Percentiles rank a stretch among this genome's conserved stretches.
Conservation (phyloP, 257 asterid species). For the Jacaranda copaia region DNA sequence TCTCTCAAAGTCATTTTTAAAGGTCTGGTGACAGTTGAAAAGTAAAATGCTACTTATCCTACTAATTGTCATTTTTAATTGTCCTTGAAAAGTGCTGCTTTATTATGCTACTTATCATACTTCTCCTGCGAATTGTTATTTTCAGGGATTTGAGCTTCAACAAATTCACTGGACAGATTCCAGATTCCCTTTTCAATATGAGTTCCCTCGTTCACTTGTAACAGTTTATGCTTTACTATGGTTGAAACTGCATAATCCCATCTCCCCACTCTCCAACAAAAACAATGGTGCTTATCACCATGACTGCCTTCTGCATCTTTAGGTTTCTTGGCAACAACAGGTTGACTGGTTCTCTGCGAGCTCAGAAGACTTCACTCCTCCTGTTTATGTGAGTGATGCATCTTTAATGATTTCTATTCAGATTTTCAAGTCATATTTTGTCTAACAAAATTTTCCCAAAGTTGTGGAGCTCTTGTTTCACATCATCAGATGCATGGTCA, state of each 20-base stretch:
- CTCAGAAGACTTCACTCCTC: slow-evolving; percentile 55
- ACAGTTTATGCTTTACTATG: slow-evolving; percentile 25
- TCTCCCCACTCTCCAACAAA: neutral
- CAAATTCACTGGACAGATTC: slow-evolving; percentile 65
- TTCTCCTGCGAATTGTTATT: neutral
- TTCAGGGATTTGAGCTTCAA: slow-evolving; percentile 95
- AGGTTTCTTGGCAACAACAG: slow-evolving; percentile 88
- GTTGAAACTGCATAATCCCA: neutral
- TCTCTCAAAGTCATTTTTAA: neutral
- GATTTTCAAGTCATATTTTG: neutral
- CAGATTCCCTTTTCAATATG: slow-evolving; percentile 64
- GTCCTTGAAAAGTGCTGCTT: too few species aligned
- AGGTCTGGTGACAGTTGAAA: neutral
- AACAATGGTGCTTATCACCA: neutral
- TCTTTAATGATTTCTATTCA: neutral
- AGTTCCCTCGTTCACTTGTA: slow-evolving; percentile 61
- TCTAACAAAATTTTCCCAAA: neutral
- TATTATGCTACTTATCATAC: too few species aligned
- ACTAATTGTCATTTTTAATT: slow-evolving; percentile 18
- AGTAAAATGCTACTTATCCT: neutral
- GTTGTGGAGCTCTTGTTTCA: neutral
- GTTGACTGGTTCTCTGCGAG: slow-evolving; percentile 65
- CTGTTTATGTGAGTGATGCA: slow-evolving; percentile 36
- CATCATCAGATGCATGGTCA: neutral
- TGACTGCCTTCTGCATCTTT: slow-evolving; percentile 34